Conservation (phyloP, 352 stramenopile genomes). For the Phytophthora agathidicida region DNA sequence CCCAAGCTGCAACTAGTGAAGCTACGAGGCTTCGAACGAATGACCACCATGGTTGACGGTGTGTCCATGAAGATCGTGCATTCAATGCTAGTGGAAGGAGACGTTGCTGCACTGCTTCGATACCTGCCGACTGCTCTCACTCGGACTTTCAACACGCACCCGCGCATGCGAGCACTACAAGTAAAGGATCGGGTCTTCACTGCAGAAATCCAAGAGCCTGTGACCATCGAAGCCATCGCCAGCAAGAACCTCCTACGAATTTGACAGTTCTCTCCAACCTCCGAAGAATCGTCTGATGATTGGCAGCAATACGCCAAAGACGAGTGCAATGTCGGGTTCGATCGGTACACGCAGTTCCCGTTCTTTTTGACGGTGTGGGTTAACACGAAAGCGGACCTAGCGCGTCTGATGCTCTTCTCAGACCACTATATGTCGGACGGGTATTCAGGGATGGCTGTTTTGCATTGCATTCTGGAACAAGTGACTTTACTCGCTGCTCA, state of each 20-base stretch:
- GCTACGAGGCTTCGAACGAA: conserved; percentile 46
- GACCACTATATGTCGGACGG: conserved; percentile 58
- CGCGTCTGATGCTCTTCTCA: conserved; percentile 48
- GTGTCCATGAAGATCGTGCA: conserved; percentile 41
- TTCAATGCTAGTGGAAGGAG: conserved; percentile 31
- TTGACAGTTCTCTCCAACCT: background rate
- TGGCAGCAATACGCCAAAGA: conserved; percentile 32
- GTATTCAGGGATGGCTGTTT: conserved; percentile 36
- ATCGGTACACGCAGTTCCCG: conserved; percentile 42
- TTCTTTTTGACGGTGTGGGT: conserved; percentile 43
- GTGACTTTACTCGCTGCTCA: conserved; percentile 12
- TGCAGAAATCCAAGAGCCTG: conserved; percentile 32
- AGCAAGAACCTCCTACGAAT: conserved; percentile 20
- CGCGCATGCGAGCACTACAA: conserved; percentile 42
- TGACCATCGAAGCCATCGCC: conserved; percentile 27
- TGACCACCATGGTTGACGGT: conserved; percentile 25
- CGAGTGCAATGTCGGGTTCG: conserved; percentile 34
- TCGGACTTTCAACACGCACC: conserved; percentile 53
- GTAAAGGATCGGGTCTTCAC: conserved; percentile 30
- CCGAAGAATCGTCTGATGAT: background rate
- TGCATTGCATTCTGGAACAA: conserved; percentile 45
- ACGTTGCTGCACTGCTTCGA: conserved; percentile 20
- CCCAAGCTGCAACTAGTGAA: conserved; percentile 1
- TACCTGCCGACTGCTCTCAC: conserved; percentile 32
- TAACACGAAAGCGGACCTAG: conserved; percentile 6